Evolutionary conservation across 140 eudicot genomes (phyloP).

Genomic region (Bidens hawaiensis): DNA sequence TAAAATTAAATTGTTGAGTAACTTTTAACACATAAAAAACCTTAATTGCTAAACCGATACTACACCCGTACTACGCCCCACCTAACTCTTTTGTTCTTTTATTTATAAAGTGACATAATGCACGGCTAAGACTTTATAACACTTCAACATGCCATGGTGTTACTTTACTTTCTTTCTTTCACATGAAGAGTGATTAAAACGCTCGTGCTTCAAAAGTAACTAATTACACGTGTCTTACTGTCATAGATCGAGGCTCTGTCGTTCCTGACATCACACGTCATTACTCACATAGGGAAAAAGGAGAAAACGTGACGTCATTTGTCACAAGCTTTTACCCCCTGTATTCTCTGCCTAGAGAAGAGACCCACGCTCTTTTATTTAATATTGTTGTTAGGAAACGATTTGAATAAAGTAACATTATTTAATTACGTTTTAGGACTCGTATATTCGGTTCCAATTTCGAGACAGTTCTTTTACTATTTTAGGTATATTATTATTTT

Average conservation of each 20-base stretch:
- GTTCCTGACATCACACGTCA: slow-evolving; percentile 9
- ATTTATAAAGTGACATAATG: background rate
- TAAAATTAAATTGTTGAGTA: no score
- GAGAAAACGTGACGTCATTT: slow-evolving; percentile 8
- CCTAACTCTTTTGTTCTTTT: no score
- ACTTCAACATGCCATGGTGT: no score
- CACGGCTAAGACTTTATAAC: background rate
- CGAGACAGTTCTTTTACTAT: background rate
- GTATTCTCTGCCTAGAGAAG: slow-evolving; percentile 2
- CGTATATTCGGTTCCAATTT: background rate
- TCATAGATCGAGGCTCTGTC: background rate
- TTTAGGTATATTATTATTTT: no score
- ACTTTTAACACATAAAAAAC: no score
- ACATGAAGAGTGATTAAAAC: slow-evolving; percentile 12
- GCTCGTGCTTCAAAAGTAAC: slow-evolving; percentile 1
- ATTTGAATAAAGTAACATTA: no score
- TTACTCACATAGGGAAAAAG: background rate
- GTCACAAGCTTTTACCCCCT: background rate
- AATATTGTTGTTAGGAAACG: background rate
- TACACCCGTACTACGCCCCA: no score
- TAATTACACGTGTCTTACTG: slow-evolving; percentile 1
- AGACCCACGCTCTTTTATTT: background rate
- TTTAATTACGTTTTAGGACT: no score
- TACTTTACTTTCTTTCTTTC: slow-evolving; percentile 1
- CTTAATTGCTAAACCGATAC: no score